Conservation (phyloP, 371 early-diverging fungal species). For the Mucor irregularis region DNA sequence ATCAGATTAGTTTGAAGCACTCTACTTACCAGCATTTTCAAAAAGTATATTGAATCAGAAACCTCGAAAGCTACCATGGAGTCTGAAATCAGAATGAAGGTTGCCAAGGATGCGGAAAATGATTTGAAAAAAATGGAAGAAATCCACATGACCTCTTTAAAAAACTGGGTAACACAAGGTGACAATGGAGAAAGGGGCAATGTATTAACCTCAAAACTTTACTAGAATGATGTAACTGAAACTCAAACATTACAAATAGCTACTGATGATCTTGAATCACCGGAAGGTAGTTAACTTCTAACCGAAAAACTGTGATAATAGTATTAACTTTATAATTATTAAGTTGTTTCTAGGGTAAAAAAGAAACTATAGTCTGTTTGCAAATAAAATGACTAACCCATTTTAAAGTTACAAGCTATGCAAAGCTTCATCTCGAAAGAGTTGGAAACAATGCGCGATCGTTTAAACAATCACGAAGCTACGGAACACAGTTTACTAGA, state of each 20-base stretch:
- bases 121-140: constrained; percentile 47
- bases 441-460: background rate
- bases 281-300: background rate
- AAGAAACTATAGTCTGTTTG: no score
- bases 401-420: constrained; percentile 10
- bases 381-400: no score
- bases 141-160: constrained; percentile 34
- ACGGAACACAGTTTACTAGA: constrained; percentile 12
- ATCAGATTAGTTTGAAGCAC: no score
- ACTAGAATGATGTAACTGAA: constrained; percentile 12
- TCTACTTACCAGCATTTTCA: no score
- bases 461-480: constrained; percentile 11
- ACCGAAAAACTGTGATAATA: no score
- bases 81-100: constrained; percentile 53
- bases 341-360: no score
- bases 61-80: constrained; percentile 56
- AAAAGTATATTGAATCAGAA: constrained; percentile 58
- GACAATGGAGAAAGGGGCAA: background rate
- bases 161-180: constrained; percentile 38
- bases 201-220: background rate
- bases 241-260: background rate
- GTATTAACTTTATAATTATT: no score
- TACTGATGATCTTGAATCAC: background rate
- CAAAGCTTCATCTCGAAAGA: constrained; percentile 1
- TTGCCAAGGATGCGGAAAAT: constrained; percentile 46